Base-by-base conservation (phyloP, 148 eudicot species). In the Vaccinium corymbosum region DNA sequence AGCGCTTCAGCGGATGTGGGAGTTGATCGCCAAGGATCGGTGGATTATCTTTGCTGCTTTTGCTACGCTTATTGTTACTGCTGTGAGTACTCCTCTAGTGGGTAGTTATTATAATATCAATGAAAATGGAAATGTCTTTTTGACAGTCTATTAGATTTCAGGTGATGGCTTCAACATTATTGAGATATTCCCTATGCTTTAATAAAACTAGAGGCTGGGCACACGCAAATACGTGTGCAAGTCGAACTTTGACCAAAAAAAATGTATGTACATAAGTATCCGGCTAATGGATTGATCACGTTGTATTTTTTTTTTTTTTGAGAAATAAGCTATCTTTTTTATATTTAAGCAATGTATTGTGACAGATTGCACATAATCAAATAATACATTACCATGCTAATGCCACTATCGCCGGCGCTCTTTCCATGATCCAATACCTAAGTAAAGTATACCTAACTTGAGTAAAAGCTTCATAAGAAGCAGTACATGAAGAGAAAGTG, bases 1-100 rank as follows among this genome's bases (percentile, higher is more conserved):
- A 84, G 99, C 99, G 27, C 94, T 97, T 79, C 51, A 78, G 20
- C 84, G 95, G 84, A 97, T 97, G 98, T 97, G 99, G 99, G 87
- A 84, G 17, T 68, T 97, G 88, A 93, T 97, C 48, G 61, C 92
- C 12, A 20, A 76, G 49, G 99, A 95, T 89, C 93, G 99, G 46
- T 93, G 95, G 98, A 92, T 97, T 61, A 80, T 95, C 7, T 92
- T 91, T 75, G 83, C 94, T n/a, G 99, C 98, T 1, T 97, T 97
- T 87, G 66, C 94, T 76, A 86, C 98, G 68, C 94, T 97, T 32
- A 78, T 91, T 88, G 29, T 97, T 29, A 91, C 98, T 3, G 98
- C 99, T 88, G 99, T 97, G 91, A n/a, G 84, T 25, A 2, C 29
- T 76, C n/a, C 73, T 42, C 32, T n/a, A 25, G 19, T 68, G 17